Percentiles rank a stretch among this genome's conserved stretches.
These are phyloP conservation scores for Dalbergia cochinchinensis DNA, from an alignment of 306 rosid species.

Conservation along the genomic window DNA sequence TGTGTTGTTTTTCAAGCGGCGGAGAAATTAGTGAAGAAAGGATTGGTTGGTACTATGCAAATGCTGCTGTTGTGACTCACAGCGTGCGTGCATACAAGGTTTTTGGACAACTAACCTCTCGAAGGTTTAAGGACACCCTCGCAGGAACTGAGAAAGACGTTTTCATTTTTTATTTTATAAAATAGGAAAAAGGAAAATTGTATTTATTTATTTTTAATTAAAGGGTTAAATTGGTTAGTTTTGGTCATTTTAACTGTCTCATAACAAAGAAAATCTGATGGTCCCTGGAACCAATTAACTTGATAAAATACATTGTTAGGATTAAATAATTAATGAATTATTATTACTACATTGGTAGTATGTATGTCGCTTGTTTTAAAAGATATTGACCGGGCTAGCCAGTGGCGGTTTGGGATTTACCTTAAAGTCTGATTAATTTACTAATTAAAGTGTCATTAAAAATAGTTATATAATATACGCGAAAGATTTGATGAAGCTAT, in stretches of 20 bases:
- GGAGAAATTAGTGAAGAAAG: conserved; percentile 36
- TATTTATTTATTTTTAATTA: too few species aligned
- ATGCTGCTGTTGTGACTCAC: too few species aligned
- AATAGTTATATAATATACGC: neutral
- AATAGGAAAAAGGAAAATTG: too few species aligned
- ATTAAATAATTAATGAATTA: too few species aligned
- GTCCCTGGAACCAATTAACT: too few species aligned
- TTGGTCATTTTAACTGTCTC: too few species aligned
- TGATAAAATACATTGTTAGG: neutral
- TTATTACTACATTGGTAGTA: neutral
- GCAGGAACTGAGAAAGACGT: neutral
- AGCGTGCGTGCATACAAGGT: too few species aligned
- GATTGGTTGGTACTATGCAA: neutral
- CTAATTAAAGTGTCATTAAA: too few species aligned
- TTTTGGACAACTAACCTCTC: neutral
- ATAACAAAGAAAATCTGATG: too few species aligned
- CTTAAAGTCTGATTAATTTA: neutral
- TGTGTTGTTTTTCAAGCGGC: conserved; percentile 34
- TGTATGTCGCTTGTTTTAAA: neutral
- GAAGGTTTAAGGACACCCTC: neutral
- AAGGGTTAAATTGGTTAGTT: too few species aligned
- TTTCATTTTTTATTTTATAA: too few species aligned
- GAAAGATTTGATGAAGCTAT: neutral
- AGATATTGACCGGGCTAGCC: neutral
- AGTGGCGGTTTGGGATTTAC: neutral